A percentile compares a stretch with the other conserved stretches of the same genome.
phyloP scores from a whole-genome alignment of 2,329 filamentous ascomycete species.

The Tolypocladium ovalisporum region DNA sequence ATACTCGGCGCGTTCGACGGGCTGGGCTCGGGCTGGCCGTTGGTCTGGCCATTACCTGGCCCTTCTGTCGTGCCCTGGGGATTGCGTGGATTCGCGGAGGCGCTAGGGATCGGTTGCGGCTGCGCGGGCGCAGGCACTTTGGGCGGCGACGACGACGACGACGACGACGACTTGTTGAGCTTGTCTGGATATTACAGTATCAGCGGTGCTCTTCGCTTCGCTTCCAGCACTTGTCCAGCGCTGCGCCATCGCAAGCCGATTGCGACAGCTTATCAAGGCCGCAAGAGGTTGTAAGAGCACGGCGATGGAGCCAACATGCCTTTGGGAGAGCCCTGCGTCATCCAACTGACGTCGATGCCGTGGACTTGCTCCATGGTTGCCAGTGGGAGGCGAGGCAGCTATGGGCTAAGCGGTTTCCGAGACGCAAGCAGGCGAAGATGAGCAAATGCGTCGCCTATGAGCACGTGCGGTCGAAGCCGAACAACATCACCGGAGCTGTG shows the following conservation, averaged over 20 bases:
- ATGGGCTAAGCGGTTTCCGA: background rate
- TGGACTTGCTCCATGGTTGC: constrained; percentile 66
- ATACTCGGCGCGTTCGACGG: constrained; percentile 12
- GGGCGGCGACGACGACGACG: constrained; percentile 14
- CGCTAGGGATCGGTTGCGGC: constrained; percentile 20
- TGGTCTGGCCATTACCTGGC: constrained; percentile 9
- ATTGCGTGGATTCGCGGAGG: constrained; percentile 14
- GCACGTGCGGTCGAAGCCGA: background rate
- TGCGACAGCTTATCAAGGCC: background rate
- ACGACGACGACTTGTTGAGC: constrained; percentile 14
- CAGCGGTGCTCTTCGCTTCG: background rate
- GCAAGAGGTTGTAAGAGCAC: background rate
- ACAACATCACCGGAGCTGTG: background rate
- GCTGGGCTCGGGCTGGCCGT: constrained; percentile 9
- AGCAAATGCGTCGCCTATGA: background rate
- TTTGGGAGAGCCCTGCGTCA: constrained; percentile 71
- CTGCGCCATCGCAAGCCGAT: background rate
- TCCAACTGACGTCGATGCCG: constrained; percentile 82
- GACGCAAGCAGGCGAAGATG: background rate
- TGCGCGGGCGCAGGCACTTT: constrained; percentile 15
- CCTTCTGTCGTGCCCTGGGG: constrained; percentile 14
- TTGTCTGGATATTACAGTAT: constrained; percentile 14
- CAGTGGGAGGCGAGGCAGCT: background rate
- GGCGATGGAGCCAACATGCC: constrained; percentile 40
- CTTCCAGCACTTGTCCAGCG: background rate